Base-by-base conservation (phyloP, 2,329 filamentous ascomycete genomes). In the Chrysoporthe deuterocubensis region DNA sequence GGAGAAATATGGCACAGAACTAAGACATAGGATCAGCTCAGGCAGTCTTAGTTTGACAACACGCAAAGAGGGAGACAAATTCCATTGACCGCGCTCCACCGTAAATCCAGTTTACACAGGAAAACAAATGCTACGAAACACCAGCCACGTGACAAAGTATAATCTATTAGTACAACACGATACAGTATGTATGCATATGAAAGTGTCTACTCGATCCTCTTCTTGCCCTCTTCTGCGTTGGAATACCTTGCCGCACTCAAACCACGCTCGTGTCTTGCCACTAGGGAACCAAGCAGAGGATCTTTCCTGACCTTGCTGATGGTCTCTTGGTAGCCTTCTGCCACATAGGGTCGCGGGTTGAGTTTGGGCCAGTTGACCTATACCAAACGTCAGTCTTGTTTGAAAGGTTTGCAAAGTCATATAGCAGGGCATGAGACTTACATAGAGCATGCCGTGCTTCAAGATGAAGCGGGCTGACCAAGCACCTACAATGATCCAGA, bases 291-390 rank as follows among this genome's bases (percentile, higher is more conserved):
- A 60, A 98, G 85, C 21, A 99, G 78, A 68, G 89, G 87, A 76
- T 97, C 93, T 76, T 96, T 94, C 71, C 90, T 86, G 14, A 94
- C 94, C 76, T 93, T 92, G 72, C 86, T 85, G 72, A 97, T 88
- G 64, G 95, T 92, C 74, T 97, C 94, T 74, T 93, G 90, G 79
- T 94, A 97, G 50, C 93, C 93, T 75, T 99, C 96, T 7, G 89
- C 87, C 2, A 93, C 94, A 80, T 92, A 96, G 2, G 92, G 89
- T 18, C 93, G 90, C 13, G 94, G 94, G 78, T 96, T 97, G 60
- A 99, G 87, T 77, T 97, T 97, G 11, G 96, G 96, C 96, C 96
- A 99, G 81, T 97, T 98, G 73, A 97, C 94, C 94, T 97, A 70
- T 57, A 63, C n/a, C 14, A 1, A 3, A 61, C 61, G 67, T 76